Base-by-base conservation (phyloP, 768 basidiomycete genomes). In the Tephrocybe rancida region DNA sequence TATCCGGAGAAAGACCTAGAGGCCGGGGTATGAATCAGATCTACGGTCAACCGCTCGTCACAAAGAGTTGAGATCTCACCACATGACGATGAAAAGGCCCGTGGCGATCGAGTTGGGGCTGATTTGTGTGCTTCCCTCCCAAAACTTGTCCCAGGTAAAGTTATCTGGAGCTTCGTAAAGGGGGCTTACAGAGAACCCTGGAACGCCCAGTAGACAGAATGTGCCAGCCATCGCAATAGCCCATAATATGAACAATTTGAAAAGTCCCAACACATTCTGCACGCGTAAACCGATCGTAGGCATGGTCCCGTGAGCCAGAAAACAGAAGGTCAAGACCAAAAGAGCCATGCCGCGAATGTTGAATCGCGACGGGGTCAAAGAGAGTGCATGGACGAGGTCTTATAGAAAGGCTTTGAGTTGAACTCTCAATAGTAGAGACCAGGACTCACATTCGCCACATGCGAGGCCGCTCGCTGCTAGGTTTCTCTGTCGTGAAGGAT, bases 371-470 rank as follows among this genome's bases (percentile, higher is more conserved):
- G 80, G 77, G 3, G 71, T 61, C 16, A 76, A 64, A 10, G 66
- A 72, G 9, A 86, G 59, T 1, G 86, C 76, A 56, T 86, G 81
- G 0, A 88, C 66, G 0, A 78, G 62, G 61, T 90, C 87, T 88
- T 43, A 1, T 21, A 7, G 14, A 4, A 37, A 16, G 35, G 4
- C 2, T 24, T 19, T 35, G 21, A 10, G n/a, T n/a, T 48, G 48
- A 14, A 22, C 50, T 42, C 5, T 25, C 22, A 2, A 14, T 5
- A 26, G 7, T 26, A 13, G 19, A 9, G 5, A 35, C 14, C 42
- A 21, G 18, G 7, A 59, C 74, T 22, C 59, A 86, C 87, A 90
- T 83, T 88, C 86, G 27, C 85, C 86, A 54, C 87, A 87, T 8
- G 86, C 85, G 22, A 86, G 72, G 52, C 79, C 79, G 49, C 78